phyloP scores from a whole-genome alignment of 2,329 filamentous ascomycete genomes.

The Penicillium sp. region DNA sequence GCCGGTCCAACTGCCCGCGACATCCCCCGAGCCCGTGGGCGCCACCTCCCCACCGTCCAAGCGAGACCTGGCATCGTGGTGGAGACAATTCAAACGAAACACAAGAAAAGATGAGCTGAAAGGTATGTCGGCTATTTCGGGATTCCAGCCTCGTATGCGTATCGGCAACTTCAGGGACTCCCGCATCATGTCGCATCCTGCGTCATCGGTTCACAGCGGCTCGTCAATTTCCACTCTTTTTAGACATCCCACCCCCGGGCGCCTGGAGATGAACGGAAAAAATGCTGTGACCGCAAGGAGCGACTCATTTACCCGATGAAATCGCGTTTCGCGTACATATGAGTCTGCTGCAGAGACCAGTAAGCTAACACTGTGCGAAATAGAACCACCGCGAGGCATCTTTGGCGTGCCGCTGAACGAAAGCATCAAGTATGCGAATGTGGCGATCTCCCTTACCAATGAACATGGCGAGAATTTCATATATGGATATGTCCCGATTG shows the following conservation, averaged over 20 bases:
- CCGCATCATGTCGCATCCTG: background rate
- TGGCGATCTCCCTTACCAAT: slow-evolving; percentile 93
- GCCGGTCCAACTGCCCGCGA: slow-evolving; percentile 33
- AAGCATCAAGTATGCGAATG: slow-evolving; percentile 96
- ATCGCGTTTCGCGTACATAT: background rate
- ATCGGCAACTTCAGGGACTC: background rate
- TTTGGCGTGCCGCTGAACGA: slow-evolving; percentile 91
- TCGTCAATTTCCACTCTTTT: background rate
- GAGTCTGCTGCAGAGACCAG: background rate
- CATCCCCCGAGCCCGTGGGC: slow-evolving; percentile 47
- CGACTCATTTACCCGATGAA: background rate
- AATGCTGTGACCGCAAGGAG: background rate
- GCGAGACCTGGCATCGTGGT: slow-evolving; percentile 91
- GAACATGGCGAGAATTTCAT: slow-evolving; percentile 93
- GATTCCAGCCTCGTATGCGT: background rate
- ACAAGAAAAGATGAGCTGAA: slow-evolving; percentile 63
- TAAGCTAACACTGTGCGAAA: slow-evolving; percentile 9
- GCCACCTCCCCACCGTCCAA: slow-evolving; percentile 73
- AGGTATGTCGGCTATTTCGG: slow-evolving; percentile 46
- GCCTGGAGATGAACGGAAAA: background rate
- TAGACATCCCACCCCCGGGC: background rate
- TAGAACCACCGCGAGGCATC: slow-evolving; percentile 65
- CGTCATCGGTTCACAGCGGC: background rate
- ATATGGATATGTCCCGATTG: slow-evolving; percentile 97
- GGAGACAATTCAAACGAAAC: slow-evolving; percentile 87